Evolutionary conservation across 2,329 filamentous ascomycete genomes (phyloP).

Genomic region (Chaetomium strumarium): DNA sequence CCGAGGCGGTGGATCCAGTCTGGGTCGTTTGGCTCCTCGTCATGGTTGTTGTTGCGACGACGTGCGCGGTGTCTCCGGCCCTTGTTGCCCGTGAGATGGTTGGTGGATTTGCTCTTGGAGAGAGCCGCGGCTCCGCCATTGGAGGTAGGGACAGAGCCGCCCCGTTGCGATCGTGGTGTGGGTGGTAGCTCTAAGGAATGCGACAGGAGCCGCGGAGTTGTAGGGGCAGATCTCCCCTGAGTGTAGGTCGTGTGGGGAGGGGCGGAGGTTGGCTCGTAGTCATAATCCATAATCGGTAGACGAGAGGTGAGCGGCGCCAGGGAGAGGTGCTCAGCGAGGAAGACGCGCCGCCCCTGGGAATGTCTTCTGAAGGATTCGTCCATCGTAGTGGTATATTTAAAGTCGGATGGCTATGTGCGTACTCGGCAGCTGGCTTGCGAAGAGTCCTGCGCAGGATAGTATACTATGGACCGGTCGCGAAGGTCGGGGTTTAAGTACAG

Average conservation of each 20-base stretch:
- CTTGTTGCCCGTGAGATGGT: constrained; percentile 39
- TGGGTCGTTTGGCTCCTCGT: constrained; percentile 35
- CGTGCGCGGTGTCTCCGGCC: constrained; percentile 11
- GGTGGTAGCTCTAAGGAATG: constrained; percentile 48
- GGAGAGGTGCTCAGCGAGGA: constrained; percentile 42
- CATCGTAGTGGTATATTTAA: too few species aligned
- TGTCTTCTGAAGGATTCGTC: too few species aligned
- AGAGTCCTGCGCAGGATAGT: too few species aligned
- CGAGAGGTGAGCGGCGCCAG: constrained; percentile 60
- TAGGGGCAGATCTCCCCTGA: constrained; percentile 56
- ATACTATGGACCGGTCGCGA: too few species aligned
- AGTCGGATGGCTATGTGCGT: too few species aligned
- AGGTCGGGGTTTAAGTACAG: too few species aligned
- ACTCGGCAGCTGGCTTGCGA: too few species aligned
- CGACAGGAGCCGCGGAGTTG: constrained; percentile 57
- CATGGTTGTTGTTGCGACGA: constrained; percentile 13
- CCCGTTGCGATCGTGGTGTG: constrained; percentile 41
- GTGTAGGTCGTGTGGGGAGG: constrained; percentile 44
- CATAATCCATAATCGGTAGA: constrained; percentile 53
- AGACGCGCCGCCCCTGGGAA: too few species aligned
- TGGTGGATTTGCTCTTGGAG: constrained; percentile 58
- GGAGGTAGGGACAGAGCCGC: constrained; percentile 30
- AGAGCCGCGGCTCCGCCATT: constrained; percentile 29
- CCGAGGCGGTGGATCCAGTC: constrained; percentile 63
- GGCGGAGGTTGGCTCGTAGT: constrained; percentile 38